phyloP scores from a whole-genome alignment of 352 stramenopile genomes.

The Hyaloperonospora arabidopsidis region DNA sequence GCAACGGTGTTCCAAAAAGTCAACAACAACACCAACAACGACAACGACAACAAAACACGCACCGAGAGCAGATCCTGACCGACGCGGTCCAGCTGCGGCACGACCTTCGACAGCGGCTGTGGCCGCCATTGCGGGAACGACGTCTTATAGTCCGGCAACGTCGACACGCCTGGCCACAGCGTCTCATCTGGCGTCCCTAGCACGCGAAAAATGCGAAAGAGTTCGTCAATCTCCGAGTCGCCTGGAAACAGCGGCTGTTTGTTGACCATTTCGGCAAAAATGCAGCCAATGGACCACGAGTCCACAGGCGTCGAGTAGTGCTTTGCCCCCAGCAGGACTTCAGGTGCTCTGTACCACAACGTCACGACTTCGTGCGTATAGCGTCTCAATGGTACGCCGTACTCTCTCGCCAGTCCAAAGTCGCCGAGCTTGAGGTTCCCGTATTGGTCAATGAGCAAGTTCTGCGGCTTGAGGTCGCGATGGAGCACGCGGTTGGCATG shows the following conservation, averaged over 20 bases:
- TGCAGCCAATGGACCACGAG: constrained; percentile 89
- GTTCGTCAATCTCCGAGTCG: constrained; percentile 98
- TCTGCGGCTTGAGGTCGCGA: constrained; percentile 97
- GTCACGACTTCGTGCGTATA: constrained; percentile 95
- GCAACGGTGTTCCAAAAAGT: not conserved
- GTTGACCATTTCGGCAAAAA: constrained; percentile 92
- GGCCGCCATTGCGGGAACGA: constrained; percentile 96
- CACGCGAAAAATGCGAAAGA: constrained; percentile 97
- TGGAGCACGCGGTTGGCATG: constrained; percentile 95
- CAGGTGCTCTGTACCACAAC: constrained; percentile 92
- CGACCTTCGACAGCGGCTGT: constrained; percentile 82
- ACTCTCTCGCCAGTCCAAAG: constrained; percentile 88
- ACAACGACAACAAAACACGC: constrained; percentile 8
- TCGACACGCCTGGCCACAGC: constrained; percentile 94
- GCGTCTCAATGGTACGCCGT: constrained; percentile 74
- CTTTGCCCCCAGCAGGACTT: constrained; percentile 91
- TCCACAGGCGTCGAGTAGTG: constrained; percentile 92
- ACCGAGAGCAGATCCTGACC: constrained; percentile 79
- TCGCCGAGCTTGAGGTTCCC: constrained; percentile 88
- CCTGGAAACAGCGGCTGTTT: constrained; percentile 85
- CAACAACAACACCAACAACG: not conserved
- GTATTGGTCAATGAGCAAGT: constrained; percentile 87
- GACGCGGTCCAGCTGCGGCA: constrained; percentile 74
- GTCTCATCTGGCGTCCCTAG: constrained; percentile 95
- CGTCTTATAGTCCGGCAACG: constrained; percentile 96